Percentiles rank a stretch among this genome's conserved stretches.
Evolutionary conservation across 176 grass and related monocot genomes (phyloP).

Genomic region (Avena eriantha): DNA sequence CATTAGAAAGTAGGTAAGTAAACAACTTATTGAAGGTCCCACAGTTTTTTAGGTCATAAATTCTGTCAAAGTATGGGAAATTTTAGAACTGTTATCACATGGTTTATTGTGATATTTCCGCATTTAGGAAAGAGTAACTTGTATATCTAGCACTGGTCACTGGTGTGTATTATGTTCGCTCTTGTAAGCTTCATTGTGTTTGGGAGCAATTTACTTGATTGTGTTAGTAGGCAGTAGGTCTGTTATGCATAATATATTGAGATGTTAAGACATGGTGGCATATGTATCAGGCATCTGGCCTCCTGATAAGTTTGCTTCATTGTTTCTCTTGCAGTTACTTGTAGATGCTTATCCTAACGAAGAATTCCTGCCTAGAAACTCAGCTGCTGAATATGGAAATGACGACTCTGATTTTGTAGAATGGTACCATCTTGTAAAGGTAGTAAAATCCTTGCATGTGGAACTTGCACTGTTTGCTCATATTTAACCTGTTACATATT

Average conservation of each 20-base stretch:
- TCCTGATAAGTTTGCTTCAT: constrained; percentile 39
- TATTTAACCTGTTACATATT: background rate
- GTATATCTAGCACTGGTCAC: background rate
- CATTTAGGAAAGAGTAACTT: constrained; percentile 23
- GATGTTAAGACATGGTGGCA: background rate
- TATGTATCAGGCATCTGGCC: background rate
- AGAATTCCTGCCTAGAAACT: constrained; percentile 69
- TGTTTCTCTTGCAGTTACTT: constrained; percentile 63
- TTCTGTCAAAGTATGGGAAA: constrained; percentile 12
- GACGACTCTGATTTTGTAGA: constrained; percentile 52
- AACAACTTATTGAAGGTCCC: too few relatives aligned
- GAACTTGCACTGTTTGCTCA: constrained; percentile 15
- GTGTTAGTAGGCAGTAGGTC: background rate
- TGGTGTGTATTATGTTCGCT: background rate
- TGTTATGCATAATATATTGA: constrained; percentile 11
- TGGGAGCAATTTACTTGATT: constrained; percentile 38
- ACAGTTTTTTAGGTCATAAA: background rate
- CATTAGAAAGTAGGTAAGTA: background rate
- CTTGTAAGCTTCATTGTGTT: constrained; percentile 1
- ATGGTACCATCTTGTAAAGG: constrained; percentile 41
- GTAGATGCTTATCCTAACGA: constrained; percentile 63
- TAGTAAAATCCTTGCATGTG: background rate
- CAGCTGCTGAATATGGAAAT: constrained; percentile 53
- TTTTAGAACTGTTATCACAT: constrained; percentile 17
- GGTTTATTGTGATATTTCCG: background rate